Percentiles rank a stretch among this genome's conserved stretches.
Conservation (phyloP, 305 asterid species). For the Fraxinus dipetala region DNA sequence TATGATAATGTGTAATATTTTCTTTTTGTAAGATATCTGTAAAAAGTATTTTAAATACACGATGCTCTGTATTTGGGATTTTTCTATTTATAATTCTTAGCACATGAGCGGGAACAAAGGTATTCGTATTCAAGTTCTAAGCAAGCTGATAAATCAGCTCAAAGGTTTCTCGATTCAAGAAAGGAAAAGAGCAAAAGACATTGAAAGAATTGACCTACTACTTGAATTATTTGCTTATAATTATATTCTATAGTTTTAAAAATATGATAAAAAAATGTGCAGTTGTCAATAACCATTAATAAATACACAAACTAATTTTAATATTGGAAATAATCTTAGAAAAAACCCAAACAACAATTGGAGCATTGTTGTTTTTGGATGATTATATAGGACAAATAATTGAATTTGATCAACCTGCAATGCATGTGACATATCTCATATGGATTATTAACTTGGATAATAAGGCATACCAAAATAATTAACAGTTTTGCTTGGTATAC, state of each 20-base stretch:
- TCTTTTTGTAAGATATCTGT: background rate
- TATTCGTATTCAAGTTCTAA: background rate
- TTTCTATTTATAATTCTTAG: background rate
- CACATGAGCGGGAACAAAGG: background rate
- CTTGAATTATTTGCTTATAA: background rate
- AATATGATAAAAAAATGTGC: background rate
- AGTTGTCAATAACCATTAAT: background rate
- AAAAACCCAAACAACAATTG: conserved; percentile 24
- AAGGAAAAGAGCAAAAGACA: background rate
- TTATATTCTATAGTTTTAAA: no score
- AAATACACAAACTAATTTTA: conserved; percentile 9
- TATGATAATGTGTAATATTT: background rate
- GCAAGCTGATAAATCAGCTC: background rate
- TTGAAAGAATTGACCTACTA: background rate
- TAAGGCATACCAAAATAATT: background rate
- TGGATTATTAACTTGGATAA: background rate
- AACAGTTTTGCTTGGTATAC: no score
- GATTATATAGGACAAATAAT: conserved; percentile 1
- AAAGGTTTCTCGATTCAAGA: background rate
- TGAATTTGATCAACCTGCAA: conserved; percentile 19
- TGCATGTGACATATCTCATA: background rate
- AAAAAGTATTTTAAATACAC: background rate
- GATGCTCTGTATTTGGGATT: background rate
- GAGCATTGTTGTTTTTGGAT: conserved; percentile 11
- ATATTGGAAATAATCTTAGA: conserved; percentile 1